Evolutionary conservation across 148 eudicot genomes (phyloP).

Genomic region (Silene latifolia): DNA sequence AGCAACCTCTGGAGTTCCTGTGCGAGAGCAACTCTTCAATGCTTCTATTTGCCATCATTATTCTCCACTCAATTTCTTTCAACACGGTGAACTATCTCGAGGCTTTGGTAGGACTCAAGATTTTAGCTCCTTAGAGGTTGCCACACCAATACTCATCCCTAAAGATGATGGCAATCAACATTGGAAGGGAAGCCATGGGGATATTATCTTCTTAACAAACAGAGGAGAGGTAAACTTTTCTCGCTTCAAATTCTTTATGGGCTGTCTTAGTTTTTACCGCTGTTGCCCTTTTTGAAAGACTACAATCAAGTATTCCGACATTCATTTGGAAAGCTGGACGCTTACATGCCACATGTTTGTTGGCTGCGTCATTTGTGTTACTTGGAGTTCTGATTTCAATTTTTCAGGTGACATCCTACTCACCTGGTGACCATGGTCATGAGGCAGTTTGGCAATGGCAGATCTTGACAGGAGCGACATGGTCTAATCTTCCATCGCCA

Average conservation of each 20-base stretch:
- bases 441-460: conserved; percentile 98
- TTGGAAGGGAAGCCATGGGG: conserved; percentile 89
- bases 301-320: no score
- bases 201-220: conserved; percentile 83
- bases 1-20: conserved; percentile 98
- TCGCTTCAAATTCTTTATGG: background rate
- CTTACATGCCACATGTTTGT: background rate
- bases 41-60: conserved; percentile 88
- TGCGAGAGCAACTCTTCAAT: conserved; percentile 95
- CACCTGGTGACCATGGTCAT: conserved; percentile 84
- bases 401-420: conserved; percentile 79
- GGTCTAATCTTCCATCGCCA: conserved; percentile 99
- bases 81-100: conserved; percentile 79
- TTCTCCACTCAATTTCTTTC: conserved; percentile 73
- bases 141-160: conserved; percentile 86
- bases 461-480: conserved; percentile 81
- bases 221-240: conserved; percentile 79
- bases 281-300: no score
- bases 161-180: conserved; percentile 81
- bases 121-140: conserved; percentile 81
- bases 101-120: conserved; percentile 60
- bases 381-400: background rate
- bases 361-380: background rate
- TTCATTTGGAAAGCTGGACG: no score
- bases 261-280: background rate